A percentile compares a stretch with the other conserved stretches of the same genome.
Conservation (phyloP, 805 yeast species). For the Pichia deserticola region DNA sequence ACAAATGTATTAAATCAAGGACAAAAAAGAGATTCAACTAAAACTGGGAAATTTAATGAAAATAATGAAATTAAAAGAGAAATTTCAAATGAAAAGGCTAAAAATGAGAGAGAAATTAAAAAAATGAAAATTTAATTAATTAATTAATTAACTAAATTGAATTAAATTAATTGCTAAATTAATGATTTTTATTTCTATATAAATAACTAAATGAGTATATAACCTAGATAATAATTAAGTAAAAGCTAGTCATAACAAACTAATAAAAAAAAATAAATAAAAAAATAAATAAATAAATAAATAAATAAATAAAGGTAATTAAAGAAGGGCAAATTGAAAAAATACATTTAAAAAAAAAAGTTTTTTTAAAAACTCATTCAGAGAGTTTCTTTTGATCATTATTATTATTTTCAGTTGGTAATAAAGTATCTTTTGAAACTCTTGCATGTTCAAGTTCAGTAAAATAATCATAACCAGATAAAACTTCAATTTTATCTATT, state of each 20-base stretch:
- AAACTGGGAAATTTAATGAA: background rate
- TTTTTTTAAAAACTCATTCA: background rate
- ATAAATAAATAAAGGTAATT: background rate
- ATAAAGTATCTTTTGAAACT: conserved; percentile 11
- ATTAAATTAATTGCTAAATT: background rate
- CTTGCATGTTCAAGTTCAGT: conserved; percentile 34
- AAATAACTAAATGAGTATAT: too few relatives aligned
- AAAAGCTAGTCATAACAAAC: too few relatives aligned
- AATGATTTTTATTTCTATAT: background rate
- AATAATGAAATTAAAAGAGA: background rate
- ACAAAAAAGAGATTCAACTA: background rate
- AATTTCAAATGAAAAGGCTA: background rate
- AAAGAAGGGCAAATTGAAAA: background rate
- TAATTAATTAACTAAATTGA: too few relatives aligned
- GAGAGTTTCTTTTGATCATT: background rate
- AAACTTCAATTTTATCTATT: conserved; percentile 66
- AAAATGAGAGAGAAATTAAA: background rate
- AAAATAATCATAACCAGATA: conserved; percentile 47
- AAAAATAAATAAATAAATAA: background rate
- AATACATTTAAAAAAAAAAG: background rate
- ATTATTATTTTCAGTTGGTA: conserved; percentile 1
- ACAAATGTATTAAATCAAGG: background rate
- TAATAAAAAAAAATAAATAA: too few relatives aligned
- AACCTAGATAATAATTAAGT: too few relatives aligned
- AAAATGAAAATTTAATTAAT: background rate